Evolutionary conservation across 805 yeast genomes (phyloP).

Genomic region (Lachancea nothofagi): DNA sequence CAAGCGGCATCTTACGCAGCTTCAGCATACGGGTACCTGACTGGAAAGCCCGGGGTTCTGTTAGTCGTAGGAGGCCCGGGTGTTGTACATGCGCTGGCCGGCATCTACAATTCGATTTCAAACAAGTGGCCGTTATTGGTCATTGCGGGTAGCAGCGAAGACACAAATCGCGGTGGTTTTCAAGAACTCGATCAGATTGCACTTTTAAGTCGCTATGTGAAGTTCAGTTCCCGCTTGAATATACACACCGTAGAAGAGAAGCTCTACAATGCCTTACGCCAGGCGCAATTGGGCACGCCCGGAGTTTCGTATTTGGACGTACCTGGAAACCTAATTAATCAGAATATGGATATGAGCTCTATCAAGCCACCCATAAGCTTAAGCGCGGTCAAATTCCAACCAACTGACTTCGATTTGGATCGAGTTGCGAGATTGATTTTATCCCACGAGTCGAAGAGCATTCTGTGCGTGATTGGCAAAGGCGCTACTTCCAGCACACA

Average conservation of each 20-base stretch:
- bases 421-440: slow-evolving; percentile 33
- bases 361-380: slow-evolving; percentile 10
- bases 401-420: slow-evolving; percentile 16
- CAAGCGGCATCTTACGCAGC: slow-evolving; percentile 77
- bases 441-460: slow-evolving; percentile 37
- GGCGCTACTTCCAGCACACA: slow-evolving; percentile 50
- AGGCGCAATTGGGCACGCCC: slow-evolving; percentile 41
- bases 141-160: slow-evolving; percentile 54
- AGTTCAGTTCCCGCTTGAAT: slow-evolving; percentile 40
- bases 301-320: slow-evolving; percentile 61
- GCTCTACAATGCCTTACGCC: slow-evolving; percentile 22
- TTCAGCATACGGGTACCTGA: slow-evolving; percentile 60
- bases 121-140: slow-evolving; percentile 64
- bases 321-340: slow-evolving; percentile 53
- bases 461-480: slow-evolving; percentile 60
- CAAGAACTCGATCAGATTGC: slow-evolving; percentile 66
- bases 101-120: slow-evolving; percentile 54
- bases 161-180: slow-evolving; percentile 55
- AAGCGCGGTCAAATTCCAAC: slow-evolving; percentile 11
- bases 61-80: slow-evolving; percentile 78
- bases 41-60: slow-evolving; percentile 59
- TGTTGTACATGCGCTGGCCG: slow-evolving; percentile 60
- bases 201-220: slow-evolving; percentile 43
- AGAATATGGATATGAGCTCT: slow-evolving; percentile 3
- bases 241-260: slow-evolving; percentile 15